phyloP scores from a whole-genome alignment of 352 stramenopile genomes.

The Pythium monospermum region DNA sequence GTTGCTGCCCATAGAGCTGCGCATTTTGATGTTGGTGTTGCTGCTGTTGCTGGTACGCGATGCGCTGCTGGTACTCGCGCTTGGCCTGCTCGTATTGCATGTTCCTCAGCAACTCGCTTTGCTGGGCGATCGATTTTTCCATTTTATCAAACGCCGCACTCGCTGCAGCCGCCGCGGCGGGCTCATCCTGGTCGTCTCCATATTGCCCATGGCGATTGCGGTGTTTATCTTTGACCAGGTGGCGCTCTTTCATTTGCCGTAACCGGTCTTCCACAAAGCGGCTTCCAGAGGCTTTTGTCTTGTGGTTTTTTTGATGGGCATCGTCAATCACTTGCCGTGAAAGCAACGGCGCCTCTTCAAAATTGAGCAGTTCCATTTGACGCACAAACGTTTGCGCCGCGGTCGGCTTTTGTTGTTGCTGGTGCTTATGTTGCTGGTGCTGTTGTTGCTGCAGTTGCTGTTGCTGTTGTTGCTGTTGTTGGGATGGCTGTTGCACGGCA shows the following conservation, averaged over 20 bases:
- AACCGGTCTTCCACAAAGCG: conserved; percentile 29
- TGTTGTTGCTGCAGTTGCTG: too few species aligned
- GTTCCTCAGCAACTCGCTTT: conserved; percentile 51
- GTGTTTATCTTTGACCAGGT: conserved; percentile 61
- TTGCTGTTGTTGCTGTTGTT: conserved; percentile 3
- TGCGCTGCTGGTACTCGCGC: conserved; percentile 24
- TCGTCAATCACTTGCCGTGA: conserved; percentile 30
- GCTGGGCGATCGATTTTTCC: conserved; percentile 58
- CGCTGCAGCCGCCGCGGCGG: neutral
- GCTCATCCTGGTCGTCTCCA: conserved; percentile 17
- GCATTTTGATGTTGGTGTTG: too few species aligned
- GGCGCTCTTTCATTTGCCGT: conserved; percentile 52
- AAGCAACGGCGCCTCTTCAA: conserved; percentile 16
- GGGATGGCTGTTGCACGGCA: neutral
- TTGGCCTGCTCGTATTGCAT: conserved; percentile 45
- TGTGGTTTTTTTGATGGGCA: conserved; percentile 36
- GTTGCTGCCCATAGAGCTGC: conserved; percentile 5
- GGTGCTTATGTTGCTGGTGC: too few species aligned
- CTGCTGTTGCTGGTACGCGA: conserved; percentile 9
- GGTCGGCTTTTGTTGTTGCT: too few species aligned
- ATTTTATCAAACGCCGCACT: conserved; percentile 40
- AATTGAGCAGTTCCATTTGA: conserved; percentile 13
- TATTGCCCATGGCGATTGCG: too few species aligned
- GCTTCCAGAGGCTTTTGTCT: conserved; percentile 1
- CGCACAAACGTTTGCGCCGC: neutral